These are phyloP conservation scores for Lactuca sativa DNA, from an alignment of 129 eudicot species.

Conservation along the genomic window DNA sequence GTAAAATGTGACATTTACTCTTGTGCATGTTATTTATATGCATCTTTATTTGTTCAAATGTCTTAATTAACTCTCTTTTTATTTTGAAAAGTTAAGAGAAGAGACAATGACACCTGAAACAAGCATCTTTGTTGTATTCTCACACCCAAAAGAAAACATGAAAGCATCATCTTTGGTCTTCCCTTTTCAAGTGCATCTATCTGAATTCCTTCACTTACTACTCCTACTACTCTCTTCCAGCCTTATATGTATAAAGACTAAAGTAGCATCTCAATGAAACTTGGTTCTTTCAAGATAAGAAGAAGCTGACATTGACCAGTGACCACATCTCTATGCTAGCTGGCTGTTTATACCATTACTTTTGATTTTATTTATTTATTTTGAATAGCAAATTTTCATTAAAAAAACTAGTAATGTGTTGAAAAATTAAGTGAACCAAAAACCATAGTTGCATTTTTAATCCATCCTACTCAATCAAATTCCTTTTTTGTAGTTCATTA, in stretches of 20 bases:
- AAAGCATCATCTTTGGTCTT: slow-evolving; percentile 37
- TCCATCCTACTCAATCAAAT: no score
- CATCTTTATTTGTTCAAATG: slow-evolving; percentile 22
- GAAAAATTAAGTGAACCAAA: no score
- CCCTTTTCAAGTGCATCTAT: slow-evolving; percentile 32
- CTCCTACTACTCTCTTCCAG: not conserved
- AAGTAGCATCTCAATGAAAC: slow-evolving; percentile 25
- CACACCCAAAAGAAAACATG: slow-evolving; percentile 35
- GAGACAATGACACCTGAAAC: slow-evolving; percentile 20
- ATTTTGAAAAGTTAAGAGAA: slow-evolving; percentile 13
- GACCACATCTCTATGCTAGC: slow-evolving; percentile 20
- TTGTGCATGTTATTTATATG: slow-evolving; percentile 11
- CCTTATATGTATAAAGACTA: not conserved
- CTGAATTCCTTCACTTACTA: slow-evolving; percentile 22
- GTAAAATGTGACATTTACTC: slow-evolving; percentile 19
- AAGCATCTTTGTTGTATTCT: slow-evolving; percentile 37
- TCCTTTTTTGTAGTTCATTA: no score
- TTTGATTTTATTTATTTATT: slow-evolving; percentile 20
- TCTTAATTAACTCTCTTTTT: not conserved
- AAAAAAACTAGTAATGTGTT: no score
- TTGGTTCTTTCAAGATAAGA: slow-evolving; percentile 31
- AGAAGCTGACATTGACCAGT: slow-evolving; percentile 19
- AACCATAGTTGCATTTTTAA: no score
- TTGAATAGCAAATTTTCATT: not conserved
- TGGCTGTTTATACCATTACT: slow-evolving; percentile 29